Conservation (phyloP, 2,329 filamentous ascomycete genomes). For the Paramyrothecium roridum region DNA sequence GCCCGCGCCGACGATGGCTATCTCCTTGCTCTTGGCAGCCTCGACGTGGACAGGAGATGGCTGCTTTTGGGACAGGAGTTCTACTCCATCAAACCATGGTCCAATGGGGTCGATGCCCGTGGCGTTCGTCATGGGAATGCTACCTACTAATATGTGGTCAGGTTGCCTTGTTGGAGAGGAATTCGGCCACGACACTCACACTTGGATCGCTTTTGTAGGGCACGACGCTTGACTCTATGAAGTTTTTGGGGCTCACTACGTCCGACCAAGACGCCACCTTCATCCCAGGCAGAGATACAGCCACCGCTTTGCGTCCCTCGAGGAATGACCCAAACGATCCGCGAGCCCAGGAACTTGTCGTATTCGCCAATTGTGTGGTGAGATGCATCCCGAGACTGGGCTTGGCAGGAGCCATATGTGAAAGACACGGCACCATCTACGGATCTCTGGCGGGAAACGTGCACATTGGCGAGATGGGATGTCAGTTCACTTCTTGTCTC, state of each 20-base stretch:
- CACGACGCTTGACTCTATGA: constrained; percentile 3
- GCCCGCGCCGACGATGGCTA: constrained; percentile 61
- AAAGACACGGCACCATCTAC: constrained; percentile 11
- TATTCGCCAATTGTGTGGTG: constrained; percentile 13
- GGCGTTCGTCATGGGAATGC: constrained; percentile 46
- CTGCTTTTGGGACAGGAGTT: constrained; percentile 52
- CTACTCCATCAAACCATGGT: constrained; percentile 65
- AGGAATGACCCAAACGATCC: constrained; percentile 9
- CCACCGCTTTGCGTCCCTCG: constrained; percentile 22
- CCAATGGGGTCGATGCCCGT: constrained; percentile 46
- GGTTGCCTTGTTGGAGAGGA: constrained; percentile 13
- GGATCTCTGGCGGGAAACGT: constrained; percentile 11
- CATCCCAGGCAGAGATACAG: constrained; percentile 38
- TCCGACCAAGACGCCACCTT: constrained; percentile 24
- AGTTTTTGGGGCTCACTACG: constrained; percentile 29
- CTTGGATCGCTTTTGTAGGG: constrained; percentile 3
- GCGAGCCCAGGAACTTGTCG: background rate
- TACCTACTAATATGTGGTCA: constrained; percentile 8
- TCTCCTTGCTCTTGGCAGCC: constrained; percentile 10
- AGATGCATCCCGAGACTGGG: constrained; percentile 8
- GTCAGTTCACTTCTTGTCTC: constrained; percentile 28
- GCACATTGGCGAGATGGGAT: constrained; percentile 29
- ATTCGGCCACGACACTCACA: constrained; percentile 4
- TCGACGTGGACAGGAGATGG: constrained; percentile 30
- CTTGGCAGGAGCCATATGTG: constrained; percentile 14